These are phyloP conservation scores for Fusarium mangiferae DNA, from an alignment of 2,329 filamentous ascomycete genomes.

Conservation along the genomic window DNA sequence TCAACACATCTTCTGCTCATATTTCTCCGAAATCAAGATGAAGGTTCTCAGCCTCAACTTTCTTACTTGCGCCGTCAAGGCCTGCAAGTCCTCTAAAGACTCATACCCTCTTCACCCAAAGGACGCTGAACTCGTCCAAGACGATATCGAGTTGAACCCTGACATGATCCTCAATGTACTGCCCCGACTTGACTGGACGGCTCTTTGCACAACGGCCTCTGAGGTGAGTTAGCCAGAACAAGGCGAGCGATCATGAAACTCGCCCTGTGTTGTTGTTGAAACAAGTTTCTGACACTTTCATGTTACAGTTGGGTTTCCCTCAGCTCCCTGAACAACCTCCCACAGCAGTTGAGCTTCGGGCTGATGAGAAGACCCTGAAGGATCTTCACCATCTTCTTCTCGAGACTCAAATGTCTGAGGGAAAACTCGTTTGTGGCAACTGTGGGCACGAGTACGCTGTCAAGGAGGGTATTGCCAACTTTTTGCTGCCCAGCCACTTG, in stretches of 20 bases:
- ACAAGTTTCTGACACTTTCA: constrained; percentile 12
- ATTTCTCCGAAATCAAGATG: constrained; percentile 63
- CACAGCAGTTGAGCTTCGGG: constrained; percentile 68
- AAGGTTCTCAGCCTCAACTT: constrained; percentile 97
- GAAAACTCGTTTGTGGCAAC: constrained; percentile 88
- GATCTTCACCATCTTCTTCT: constrained; percentile 85
- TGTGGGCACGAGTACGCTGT: constrained; percentile 95
- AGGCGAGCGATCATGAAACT: background rate
- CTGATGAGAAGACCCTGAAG: constrained; percentile 75
- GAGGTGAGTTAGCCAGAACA: constrained; percentile 67
- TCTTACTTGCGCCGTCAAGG: constrained; percentile 93
- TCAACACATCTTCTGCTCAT: background rate
- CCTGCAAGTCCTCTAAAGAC: constrained; percentile 82
- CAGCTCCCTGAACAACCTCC: constrained; percentile 73
- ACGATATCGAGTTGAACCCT: constrained; percentile 84
- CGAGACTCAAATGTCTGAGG: constrained; percentile 90
- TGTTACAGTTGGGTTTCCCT: constrained; percentile 78
- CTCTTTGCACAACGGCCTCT: constrained; percentile 76
- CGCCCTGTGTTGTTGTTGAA: background rate
- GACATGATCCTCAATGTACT: constrained; percentile 86
- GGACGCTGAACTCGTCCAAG: constrained; percentile 89
- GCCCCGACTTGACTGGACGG: constrained; percentile 88
- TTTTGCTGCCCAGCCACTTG: constrained; percentile 91
- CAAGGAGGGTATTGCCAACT: constrained; percentile 97
- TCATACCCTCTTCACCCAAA: constrained; percentile 93